These are phyloP conservation scores for Microascus cirrosus DNA, from an alignment of 2,329 filamentous ascomycete species.

Conservation along the genomic window DNA sequence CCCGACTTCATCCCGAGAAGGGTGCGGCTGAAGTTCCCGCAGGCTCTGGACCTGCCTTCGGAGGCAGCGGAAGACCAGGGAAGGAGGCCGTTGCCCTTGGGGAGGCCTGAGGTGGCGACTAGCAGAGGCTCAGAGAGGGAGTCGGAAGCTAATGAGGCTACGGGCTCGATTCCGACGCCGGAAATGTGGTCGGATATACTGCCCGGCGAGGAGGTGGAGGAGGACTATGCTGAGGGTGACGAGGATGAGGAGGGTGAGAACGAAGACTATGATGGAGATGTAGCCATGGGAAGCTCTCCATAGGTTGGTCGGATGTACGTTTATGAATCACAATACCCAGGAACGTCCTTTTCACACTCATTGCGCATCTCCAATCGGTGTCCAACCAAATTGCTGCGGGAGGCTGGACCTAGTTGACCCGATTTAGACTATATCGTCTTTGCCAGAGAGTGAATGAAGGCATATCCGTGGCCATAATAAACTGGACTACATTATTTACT, in stretches of 20 bases:
- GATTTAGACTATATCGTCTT: too few relatives aligned
- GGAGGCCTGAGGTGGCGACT: not conserved
- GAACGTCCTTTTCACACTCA: not conserved
- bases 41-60: not conserved
- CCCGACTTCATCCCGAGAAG: slow-evolving; percentile 20
- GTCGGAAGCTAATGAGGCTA: not conserved
- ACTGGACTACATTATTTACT: too few relatives aligned
- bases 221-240: slow-evolving; percentile 9
- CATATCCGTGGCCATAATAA: too few relatives aligned
- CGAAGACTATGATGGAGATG: not conserved
- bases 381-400: not conserved
- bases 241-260: not conserved
- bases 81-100: slow-evolving; percentile 7
- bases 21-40: slow-evolving; percentile 3
- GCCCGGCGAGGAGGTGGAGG: not conserved
- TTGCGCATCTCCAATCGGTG: not conserved
- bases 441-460: too few relatives aligned
- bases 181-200: slow-evolving; percentile 3
- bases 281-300: not conserved
- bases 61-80: slow-evolving; percentile 5
- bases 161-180: not conserved
- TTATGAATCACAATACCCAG: not conserved
- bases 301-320: not conserved
- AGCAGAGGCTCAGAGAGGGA: not conserved
- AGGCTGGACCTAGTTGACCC: too few relatives aligned